Evolutionary conservation across 192 early-diverging fungal genomes (phyloP).

Genomic region (Spinellus fusiger): DNA sequence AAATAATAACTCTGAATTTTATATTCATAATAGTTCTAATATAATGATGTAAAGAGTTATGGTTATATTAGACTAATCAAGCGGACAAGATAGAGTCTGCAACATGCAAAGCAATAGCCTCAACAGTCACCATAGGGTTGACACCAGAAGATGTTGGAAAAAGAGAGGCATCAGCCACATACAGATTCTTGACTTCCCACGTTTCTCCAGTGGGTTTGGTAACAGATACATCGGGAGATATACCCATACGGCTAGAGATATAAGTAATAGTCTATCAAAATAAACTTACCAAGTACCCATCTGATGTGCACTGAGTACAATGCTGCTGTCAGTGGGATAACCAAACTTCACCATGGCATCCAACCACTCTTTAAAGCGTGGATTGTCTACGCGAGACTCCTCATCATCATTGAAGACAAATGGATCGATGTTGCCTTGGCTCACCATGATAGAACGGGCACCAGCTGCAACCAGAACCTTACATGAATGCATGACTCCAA

Average conservation of each 20-base stretch:
- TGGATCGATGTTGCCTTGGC: slow-evolving; percentile 38
- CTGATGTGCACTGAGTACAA: slow-evolving; percentile 58
- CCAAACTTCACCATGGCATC: slow-evolving; percentile 26
- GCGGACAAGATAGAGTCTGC: slow-evolving; percentile 32
- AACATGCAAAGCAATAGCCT: slow-evolving; percentile 27
- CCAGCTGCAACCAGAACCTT: slow-evolving; percentile 59
- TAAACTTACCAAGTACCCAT: slow-evolving; percentile 50
- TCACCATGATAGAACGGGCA: slow-evolving; percentile 49
- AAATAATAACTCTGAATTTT: too few relatives aligned
- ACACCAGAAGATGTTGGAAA: slow-evolving; percentile 74
- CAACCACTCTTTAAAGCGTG: slow-evolving; percentile 22
- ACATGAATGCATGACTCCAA: slow-evolving; percentile 39
- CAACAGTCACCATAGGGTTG: slow-evolving; percentile 52
- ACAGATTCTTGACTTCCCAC: slow-evolving; percentile 69
- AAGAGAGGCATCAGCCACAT: slow-evolving; percentile 64
- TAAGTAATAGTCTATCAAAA: background rate
- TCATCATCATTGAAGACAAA: slow-evolving; percentile 31
- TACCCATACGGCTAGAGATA: slow-evolving; percentile 53
- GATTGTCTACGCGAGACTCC: slow-evolving; percentile 27
- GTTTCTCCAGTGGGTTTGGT: slow-evolving; percentile 64
- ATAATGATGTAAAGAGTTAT: too few relatives aligned
- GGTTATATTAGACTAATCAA: too few relatives aligned
- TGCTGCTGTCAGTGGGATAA: slow-evolving; percentile 25
- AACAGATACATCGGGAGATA: slow-evolving; percentile 44
- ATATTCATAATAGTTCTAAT: too few relatives aligned